Evolutionary conservation across 148 eudicot genomes (phyloP).

Genomic region (Amaranthus palmeri): DNA sequence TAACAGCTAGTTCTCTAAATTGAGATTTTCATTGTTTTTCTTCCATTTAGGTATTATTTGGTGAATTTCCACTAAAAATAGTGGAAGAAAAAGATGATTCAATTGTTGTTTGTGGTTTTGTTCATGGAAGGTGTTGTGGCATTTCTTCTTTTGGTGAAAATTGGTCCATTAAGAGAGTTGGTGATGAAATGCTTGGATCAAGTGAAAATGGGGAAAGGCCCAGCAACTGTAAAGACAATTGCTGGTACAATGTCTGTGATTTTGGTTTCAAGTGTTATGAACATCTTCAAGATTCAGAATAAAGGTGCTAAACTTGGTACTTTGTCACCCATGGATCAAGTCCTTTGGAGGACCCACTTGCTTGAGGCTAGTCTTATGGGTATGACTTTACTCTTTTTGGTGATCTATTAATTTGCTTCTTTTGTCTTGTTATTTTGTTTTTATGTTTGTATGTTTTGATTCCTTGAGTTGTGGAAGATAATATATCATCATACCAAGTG

Average conservation of each 20-base stretch:
- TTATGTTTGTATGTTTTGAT: background rate
- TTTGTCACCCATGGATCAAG: conserved; percentile 99
- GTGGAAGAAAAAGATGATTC: conserved; percentile 56
- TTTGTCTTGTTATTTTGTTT: too few species aligned
- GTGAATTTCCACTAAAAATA: conserved; percentile 5
- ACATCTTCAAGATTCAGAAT: conserved; percentile 89
- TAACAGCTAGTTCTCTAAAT: conserved; percentile 12
- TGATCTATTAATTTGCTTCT: background rate
- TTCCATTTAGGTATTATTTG: background rate
- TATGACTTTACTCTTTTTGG: conserved; percentile 20
- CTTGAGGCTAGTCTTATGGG: conserved; percentile 98
- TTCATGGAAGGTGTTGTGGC: conserved; percentile 70
- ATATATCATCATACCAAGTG: too few species aligned
- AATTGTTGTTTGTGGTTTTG: conserved; percentile 65
- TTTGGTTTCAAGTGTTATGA: conserved; percentile 60
- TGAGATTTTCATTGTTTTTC: background rate
- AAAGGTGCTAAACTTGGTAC: conserved; percentile 98
- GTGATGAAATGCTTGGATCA: conserved; percentile 92
- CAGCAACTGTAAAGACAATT: conserved; percentile 77
- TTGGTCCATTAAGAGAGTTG: conserved; percentile 85
- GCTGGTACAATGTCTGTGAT: conserved; percentile 88
- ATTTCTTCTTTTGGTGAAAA: conserved; percentile 75
- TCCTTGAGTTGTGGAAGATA: background rate
- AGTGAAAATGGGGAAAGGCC: conserved; percentile 85
- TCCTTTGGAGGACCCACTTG: conserved; percentile 95